Conservation (phyloP, 2,329 filamentous ascomycete species). For the Davidsoniella australis region DNA sequence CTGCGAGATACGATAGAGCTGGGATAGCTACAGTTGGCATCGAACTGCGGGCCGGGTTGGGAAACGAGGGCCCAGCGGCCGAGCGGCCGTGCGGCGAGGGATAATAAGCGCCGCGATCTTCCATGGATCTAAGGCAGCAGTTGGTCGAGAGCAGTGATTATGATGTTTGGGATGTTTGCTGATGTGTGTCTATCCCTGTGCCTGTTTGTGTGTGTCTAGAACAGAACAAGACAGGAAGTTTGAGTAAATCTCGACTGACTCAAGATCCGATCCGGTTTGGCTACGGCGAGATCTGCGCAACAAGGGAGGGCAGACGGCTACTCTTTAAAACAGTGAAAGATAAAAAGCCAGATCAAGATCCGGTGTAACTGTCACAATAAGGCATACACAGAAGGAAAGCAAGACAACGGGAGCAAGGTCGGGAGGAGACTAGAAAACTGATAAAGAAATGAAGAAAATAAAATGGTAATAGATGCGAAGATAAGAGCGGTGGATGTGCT, state of each 20-base stretch:
- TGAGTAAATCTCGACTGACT: no score
- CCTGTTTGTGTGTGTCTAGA: no score
- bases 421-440: background rate
- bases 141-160: background rate
- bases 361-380: no score
- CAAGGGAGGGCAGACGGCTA: no score
- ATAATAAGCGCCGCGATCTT: background rate
- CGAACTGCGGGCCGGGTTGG: slow-evolving; percentile 35
- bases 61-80: slow-evolving; percentile 27
- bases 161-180: background rate
- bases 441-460: background rate
- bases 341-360: no score
- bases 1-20: background rate
- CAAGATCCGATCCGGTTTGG: no score
- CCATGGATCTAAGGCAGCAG: slow-evolving; percentile 1
- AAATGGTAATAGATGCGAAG: no score
- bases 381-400: background rate
- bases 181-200: background rate
- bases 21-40: slow-evolving; percentile 25
- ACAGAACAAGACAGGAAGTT: no score
- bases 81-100: slow-evolving; percentile 23
- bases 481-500: no score
- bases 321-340: no score
- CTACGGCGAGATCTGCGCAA: no score
- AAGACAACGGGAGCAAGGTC: background rate